phyloP scores from a whole-genome alignment of 257 asterid species.

The Paraleonurus japonicus region DNA sequence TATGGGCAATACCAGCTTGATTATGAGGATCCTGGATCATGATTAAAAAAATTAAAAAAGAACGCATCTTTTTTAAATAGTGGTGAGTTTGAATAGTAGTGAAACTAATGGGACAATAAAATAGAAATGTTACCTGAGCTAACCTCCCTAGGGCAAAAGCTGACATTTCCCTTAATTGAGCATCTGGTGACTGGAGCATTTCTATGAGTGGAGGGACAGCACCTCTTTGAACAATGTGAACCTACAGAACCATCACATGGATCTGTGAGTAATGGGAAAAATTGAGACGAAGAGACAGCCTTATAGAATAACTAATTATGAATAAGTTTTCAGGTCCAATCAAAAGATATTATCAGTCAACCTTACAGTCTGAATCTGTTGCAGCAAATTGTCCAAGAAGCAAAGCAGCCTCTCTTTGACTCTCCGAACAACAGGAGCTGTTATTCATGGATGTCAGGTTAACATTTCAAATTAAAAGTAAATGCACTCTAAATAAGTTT shows the following conservation, averaged over 20 bases:
- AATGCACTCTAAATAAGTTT: constrained; percentile 6
- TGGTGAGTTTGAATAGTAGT: neutral
- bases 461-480: constrained; percentile 13
- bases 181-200: constrained; percentile 91
- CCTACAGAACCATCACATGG: constrained; percentile 43
- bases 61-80: neutral
- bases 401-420: constrained; percentile 99
- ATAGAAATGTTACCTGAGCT: constrained; percentile 70
- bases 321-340: constrained; percentile 1
- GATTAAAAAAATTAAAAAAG: neutral
- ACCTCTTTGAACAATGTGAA: constrained; percentile 98
- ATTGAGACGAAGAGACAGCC: neutral
- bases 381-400: constrained; percentile 99
- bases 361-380: constrained; percentile 99
- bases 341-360: constrained; percentile 39
- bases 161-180: constrained; percentile 96
- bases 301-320: neutral
- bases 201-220: constrained; percentile 93
- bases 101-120: constrained; percentile 7
- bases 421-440: constrained; percentile 98
- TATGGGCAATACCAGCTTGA: constrained; percentile 97
- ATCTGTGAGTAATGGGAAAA: constrained; percentile 11
- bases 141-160: constrained; percentile 98
- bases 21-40: constrained; percentile 77
- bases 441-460: constrained; percentile 20